phyloP scores from a whole-genome alignment of 2,329 filamentous ascomycete genomes.

The Fusarium miscanthi region DNA sequence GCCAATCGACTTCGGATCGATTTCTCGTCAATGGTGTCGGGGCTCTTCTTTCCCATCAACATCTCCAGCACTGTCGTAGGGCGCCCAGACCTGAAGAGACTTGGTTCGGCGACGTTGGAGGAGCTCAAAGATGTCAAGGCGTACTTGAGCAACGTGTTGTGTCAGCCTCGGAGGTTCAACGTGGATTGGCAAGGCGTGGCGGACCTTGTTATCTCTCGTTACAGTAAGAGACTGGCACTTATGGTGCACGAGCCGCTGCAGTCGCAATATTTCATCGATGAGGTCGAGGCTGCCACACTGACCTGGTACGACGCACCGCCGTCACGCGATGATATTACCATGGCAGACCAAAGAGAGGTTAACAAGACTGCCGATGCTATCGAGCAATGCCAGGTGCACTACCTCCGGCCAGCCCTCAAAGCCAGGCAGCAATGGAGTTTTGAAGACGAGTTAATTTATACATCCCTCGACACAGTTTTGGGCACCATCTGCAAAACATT shows the following conservation, averaged over 20 bases:
- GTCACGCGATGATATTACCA: constrained; percentile 37
- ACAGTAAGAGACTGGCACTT: constrained; percentile 63
- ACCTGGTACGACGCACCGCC: constrained; percentile 56
- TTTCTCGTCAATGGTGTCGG: constrained; percentile 63
- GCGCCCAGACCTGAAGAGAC: constrained; percentile 50
- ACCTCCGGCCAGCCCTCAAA: constrained; percentile 49
- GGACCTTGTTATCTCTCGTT: constrained; percentile 74
- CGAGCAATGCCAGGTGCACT: constrained; percentile 59
- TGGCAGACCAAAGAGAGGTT: constrained; percentile 42
- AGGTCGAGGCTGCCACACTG: constrained; percentile 55
- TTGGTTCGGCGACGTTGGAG: constrained; percentile 43
- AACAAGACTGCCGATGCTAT: constrained; percentile 54
- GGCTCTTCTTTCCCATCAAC: constrained; percentile 63
- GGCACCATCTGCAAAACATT: constrained; percentile 52
- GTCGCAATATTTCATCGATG: constrained; percentile 47
- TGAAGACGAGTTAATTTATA: constrained; percentile 58
- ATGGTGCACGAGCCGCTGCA: constrained; percentile 49
- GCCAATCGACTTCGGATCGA: constrained; percentile 56
- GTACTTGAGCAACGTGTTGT: constrained; percentile 58
- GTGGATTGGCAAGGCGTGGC: constrained; percentile 74
- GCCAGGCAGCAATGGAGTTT: constrained; percentile 47
- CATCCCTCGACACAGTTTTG: constrained; percentile 55
- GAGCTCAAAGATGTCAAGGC: constrained; percentile 52
- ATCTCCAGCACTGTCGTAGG: constrained; percentile 55
- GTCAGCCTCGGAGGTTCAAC: constrained; percentile 44